Conservation (phyloP, 2,329 filamentous ascomycete genomes). For the Myotisia sp. region DNA sequence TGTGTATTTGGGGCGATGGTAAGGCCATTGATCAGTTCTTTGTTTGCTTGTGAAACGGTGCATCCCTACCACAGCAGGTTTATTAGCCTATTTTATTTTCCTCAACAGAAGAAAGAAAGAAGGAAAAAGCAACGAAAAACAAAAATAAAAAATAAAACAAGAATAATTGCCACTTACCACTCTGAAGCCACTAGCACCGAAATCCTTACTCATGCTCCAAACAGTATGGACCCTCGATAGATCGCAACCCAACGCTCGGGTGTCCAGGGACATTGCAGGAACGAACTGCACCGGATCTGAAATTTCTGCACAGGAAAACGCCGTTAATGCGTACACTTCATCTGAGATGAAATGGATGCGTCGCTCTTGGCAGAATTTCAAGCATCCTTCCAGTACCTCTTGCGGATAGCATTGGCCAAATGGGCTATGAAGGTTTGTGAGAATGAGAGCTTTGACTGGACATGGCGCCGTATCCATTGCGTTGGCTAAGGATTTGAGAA, state of each 20-base stretch:
- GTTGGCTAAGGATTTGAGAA: slow-evolving; percentile 11
- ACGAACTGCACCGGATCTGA: slow-evolving; percentile 10
- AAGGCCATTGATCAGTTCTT: slow-evolving; percentile 11
- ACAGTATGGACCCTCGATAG: slow-evolving; percentile 13
- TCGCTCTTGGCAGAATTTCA: slow-evolving; percentile 15
- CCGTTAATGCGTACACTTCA: slow-evolving; percentile 17
- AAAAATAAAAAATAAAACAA: neutral
- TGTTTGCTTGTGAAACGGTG: slow-evolving; percentile 16
- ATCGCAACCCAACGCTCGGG: slow-evolving; percentile 10
- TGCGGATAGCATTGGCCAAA: slow-evolving; percentile 17
- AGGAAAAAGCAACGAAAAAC: neutral
- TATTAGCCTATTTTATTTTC: slow-evolving; percentile 1
- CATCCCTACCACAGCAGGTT: slow-evolving; percentile 10
- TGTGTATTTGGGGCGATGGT: slow-evolving; percentile 13
- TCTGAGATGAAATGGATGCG: slow-evolving; percentile 19
- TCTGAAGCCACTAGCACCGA: slow-evolving; percentile 13
- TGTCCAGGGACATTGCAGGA: slow-evolving; percentile 12
- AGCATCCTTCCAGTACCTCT: slow-evolving; percentile 11
- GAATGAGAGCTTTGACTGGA: slow-evolving; percentile 14
- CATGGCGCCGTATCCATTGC: slow-evolving; percentile 10
- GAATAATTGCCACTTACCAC: slow-evolving; percentile 15
- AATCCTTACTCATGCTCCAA: slow-evolving; percentile 15
- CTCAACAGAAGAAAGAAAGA: too few relatives aligned
- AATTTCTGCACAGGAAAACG: slow-evolving; percentile 11
- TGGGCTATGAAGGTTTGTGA: slow-evolving; percentile 18